Base-by-base conservation (phyloP, 768 basidiomycete species). In the Podaxis sp. region DNA sequence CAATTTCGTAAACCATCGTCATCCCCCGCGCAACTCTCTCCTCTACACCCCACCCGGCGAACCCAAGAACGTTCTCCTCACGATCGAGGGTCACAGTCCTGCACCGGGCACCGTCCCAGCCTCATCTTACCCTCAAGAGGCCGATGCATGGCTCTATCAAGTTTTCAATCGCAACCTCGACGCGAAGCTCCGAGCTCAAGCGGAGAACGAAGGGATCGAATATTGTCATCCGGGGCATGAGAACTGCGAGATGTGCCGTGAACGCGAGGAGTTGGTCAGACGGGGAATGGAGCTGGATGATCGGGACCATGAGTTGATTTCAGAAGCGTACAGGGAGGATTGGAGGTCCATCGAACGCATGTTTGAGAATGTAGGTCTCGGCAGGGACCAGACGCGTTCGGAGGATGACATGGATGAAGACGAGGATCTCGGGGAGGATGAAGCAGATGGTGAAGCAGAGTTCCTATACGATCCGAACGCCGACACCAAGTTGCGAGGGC, bases 141-240 rank as follows among this genome's bases (percentile, higher is more conserved):
- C 59, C 60, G 30, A 67, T 30, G 54, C 64, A 46, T 74, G 69
- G 15, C 66, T 69, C 8, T 87, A 87, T 56, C 75, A 78, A 55
- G 77, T 77, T 26, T 84, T 74, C 58, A 72, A 75, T 13, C 72
- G 54, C 2, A 10, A 17, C 2, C 36, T 48, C 10, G 84, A 82
- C 64, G 66, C 38, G 38, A 36, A 57, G 30, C 41, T 28, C 38
- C 37, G 44, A 40, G 44, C 20, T 40, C 28, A 20, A 22, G 33
- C 48, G n/a, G 30, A 56, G 56, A 15, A 26, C 3, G 57, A 53
- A 24, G 64, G 57, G n/a, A 33, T 44, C 57, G 40, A 56, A 1
- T 67, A 67, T 20, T 41, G 30, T 38, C 59, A 61, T 58, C 55
- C 28, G 20, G 40, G 54, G 17, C 30, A 56, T 36, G 58, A 46